Evolutionary conservation across 345 rosid species (phyloP), one percentile per base, ranked within the genome.

Genomic region (Syzygium oleosum): DNA sequence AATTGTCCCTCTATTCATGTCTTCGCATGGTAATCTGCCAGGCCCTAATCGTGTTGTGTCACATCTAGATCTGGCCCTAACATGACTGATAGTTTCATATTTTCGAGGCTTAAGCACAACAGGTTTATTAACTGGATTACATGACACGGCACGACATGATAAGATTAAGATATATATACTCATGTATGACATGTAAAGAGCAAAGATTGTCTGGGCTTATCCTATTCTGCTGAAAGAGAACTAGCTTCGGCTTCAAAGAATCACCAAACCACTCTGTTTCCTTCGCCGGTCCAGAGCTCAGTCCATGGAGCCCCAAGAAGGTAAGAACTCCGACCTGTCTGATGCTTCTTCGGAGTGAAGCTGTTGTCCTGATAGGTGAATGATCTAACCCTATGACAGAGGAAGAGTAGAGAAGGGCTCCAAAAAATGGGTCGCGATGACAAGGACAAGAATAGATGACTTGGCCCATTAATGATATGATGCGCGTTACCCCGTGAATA

Each of bases 401-500:
- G 43, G 43, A 41, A 41, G 43, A 41, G 6, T 41, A 41, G 43
- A 41, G 5, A 41, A 41, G 43, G 43, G 43, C 43, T 3, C 46
- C 46, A 56, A 23, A 23, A 56, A n/a, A 8, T n/a, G 10, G 73
- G 19, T 14, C 16, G 6, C 29, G 0, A 61, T n/a, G 17, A 61
- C 73, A 61, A 13, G 15, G 19, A 61, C 15, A 13, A n/a, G 4
- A 4, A 61, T 14, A n/a, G 1, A 9, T 15, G 77, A 14, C 22
- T 65, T 6, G 41, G 1, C 77, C 7, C 3, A 1, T 63, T 9
- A 29, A 15, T 8, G 16, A n/a, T 63, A 15, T 3, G 15, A 61
- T n/a, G 2, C 7, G 34, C 19, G 14, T 61, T 6, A 13, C 38
- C 2, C 6, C 2, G 7, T 1, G 0, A 7, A 12, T 1, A 27